A percentile compares a stretch with the other conserved stretches of the same genome.
These are phyloP conservation scores for Crithidia fasciculata DNA, from an alignment of 208 protist genomes.

Conservation along the genomic window DNA sequence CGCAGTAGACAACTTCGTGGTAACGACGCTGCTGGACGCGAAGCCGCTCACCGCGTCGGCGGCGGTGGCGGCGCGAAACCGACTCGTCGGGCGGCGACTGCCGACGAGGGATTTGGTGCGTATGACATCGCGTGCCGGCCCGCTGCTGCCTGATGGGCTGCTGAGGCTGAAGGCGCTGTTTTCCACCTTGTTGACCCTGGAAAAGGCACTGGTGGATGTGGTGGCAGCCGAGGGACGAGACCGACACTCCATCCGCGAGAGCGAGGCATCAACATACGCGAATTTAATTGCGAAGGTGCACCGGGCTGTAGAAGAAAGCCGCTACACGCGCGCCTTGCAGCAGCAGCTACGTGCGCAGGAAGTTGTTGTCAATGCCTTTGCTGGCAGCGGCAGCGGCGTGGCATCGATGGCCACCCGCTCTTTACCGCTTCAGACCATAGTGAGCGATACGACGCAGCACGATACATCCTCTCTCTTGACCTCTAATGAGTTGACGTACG, in stretches of 20 bases:
- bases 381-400: too few relatives aligned
- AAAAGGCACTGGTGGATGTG: not conserved
- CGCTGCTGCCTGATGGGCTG: constrained; percentile 6
- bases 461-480: too few relatives aligned
- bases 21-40: constrained; percentile 10
- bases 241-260: not conserved
- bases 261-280: not conserved
- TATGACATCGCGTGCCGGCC: constrained; percentile 7
- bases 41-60: constrained; percentile 7
- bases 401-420: too few relatives aligned
- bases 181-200: not conserved
- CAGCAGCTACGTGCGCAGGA: constrained; percentile 6
- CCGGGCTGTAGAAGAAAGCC: not conserved
- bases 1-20: constrained; percentile 17
- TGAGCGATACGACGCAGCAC: too few relatives aligned
- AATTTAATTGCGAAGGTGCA: not conserved
- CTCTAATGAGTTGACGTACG: not conserved
- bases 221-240: not conserved
- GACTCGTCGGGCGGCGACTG: constrained; percentile 8
- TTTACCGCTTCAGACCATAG: too few relatives aligned
- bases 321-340: not conserved
- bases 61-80: constrained; percentile 13
- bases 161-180: not conserved
- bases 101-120: constrained; percentile 6
- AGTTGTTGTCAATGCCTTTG: not conserved